Base-by-base conservation (phyloP, 129 eudicot species). In the Kitagawia praeruptora region DNA sequence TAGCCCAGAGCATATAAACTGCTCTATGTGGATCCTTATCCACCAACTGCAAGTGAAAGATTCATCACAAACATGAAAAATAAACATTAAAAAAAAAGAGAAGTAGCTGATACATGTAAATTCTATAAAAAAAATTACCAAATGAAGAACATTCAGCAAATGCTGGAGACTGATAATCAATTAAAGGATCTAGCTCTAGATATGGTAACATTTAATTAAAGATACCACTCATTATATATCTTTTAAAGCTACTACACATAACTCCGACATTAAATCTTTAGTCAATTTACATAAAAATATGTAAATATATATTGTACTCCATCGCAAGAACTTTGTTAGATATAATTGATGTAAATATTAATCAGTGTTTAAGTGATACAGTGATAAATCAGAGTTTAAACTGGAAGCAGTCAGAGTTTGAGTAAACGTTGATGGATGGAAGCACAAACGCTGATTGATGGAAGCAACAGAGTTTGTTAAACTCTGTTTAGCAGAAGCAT, bases 1-100 rank as follows among this genome's bases (percentile, higher is more conserved):
- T 89, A n/a, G 89, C 87, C 98, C 98, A 94, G 79, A 94, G 91
- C 84, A 94, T 72, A 25, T 96, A 85, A 58, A 94, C 83, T 0
- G 98, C 92, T 89, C 80, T 89, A 72, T 80, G 77, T 47, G 98
- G 98, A 87, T 94, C 89, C 85, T 91, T 94, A 23, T 89, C 95
- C 48, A 92, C 77, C 78, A 92, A 66, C 95, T 92, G 78, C 49
- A 75, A 46, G 31, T 51, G 3, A 53, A 2, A 77, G 8, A 48
- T 10, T 25, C 13, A 44, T 40, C 37, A 25, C 0, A 73, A 23
- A 28, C n/a, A 74, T 74, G 77, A 27, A 2, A 14, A 19, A 4
- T 31, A 31, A 31, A 19, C 13, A 31, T 31, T 23, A n/a, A 42
- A 4, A 42, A n/a, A 21, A 72, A 21, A 34, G 37, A 34, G 37